A percentile compares a stretch with the other conserved stretches of the same genome.
These are phyloP conservation scores for Aspergillus ustus DNA, from an alignment of 2,329 filamentous ascomycete genomes.

Conservation along the genomic window DNA sequence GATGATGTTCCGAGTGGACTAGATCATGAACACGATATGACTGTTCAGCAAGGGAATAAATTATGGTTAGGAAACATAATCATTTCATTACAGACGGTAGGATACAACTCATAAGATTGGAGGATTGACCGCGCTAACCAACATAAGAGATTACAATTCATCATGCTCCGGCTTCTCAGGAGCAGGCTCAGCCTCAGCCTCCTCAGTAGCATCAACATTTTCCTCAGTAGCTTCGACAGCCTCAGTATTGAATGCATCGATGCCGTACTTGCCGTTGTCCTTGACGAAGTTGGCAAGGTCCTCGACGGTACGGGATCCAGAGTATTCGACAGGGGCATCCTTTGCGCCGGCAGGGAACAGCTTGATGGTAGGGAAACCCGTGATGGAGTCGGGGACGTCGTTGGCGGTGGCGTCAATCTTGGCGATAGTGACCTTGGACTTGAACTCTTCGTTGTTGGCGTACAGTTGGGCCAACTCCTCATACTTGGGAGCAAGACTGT, in stretches of 20 bases:
- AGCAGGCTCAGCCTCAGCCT: conserved; percentile 22
- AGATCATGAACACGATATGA: no score
- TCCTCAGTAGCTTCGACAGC: conserved; percentile 58
- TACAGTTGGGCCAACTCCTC: conserved; percentile 66
- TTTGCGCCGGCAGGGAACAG: conserved; percentile 92
- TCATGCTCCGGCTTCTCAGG: conserved; percentile 40
- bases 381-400: conserved; percentile 94
- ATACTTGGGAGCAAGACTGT: conserved; percentile 67
- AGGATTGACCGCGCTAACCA: conserved; percentile 15
- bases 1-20: no score
- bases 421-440: conserved; percentile 68
- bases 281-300: conserved; percentile 91
- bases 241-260: conserved; percentile 66
- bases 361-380: conserved; percentile 99
- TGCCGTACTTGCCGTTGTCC: conserved; percentile 91
- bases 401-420: conserved; percentile 97
- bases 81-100: conserved; percentile 6
- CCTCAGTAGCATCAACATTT: conserved; percentile 36
- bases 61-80: neutral
- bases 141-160: conserved; percentile 40
- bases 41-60: neutral
- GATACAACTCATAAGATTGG: conserved; percentile 1
- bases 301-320: conserved; percentile 83
- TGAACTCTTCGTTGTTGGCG: conserved; percentile 53
- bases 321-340: conserved; percentile 82